Evolutionary conservation across 768 basidiomycete genomes (phyloP).

Genomic region (Russula sp.): DNA sequence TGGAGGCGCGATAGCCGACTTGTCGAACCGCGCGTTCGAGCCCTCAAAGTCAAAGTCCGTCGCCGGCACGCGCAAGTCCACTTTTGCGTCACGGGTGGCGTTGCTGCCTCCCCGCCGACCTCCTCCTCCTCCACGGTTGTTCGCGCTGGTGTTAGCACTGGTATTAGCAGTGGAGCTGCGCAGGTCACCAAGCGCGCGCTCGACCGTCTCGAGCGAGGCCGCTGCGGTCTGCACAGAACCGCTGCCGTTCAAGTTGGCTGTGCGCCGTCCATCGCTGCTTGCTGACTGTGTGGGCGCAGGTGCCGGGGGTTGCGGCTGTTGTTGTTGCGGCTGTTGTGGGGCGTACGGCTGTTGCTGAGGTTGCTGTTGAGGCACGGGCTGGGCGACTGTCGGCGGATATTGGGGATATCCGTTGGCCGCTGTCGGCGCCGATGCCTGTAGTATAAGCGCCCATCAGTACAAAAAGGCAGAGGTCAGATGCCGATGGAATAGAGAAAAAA

Average conservation of each 20-base stretch:
- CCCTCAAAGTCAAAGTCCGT: conserved; percentile 80
- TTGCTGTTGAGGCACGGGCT: conserved; percentile 24
- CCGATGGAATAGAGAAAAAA: conserved; percentile 54
- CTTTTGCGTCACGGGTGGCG: conserved; percentile 27
- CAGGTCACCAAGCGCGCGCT: conserved; percentile 49
- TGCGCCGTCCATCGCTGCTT: conserved; percentile 29
- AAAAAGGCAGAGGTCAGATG: conserved; percentile 1
- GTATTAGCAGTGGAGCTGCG: conserved; percentile 33
- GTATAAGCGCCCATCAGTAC: conserved; percentile 13
- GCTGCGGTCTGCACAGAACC: conserved; percentile 66
- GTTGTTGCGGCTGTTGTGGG: conserved; percentile 22
- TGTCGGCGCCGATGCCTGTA: conserved; percentile 46
- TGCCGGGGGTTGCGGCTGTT: conserved; percentile 3
- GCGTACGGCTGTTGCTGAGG: conserved; percentile 26
- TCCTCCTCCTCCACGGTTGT: conserved; percentile 38
- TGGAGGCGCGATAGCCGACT: conserved; percentile 42
- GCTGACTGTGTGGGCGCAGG: conserved; percentile 17
- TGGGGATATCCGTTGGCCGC: conserved; percentile 26
- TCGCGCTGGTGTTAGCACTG: conserved; percentile 25
- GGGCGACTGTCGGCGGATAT: conserved; percentile 26
- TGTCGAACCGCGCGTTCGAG: conserved; percentile 78
- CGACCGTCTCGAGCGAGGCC: conserved; percentile 68
- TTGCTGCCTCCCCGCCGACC: conserved; percentile 24
- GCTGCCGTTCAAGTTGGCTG: conserved; percentile 28
- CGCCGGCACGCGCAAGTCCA: conserved; percentile 52